phyloP scores from a whole-genome alignment of 1,139 yeast species.

The Yarrowia galli region DNA sequence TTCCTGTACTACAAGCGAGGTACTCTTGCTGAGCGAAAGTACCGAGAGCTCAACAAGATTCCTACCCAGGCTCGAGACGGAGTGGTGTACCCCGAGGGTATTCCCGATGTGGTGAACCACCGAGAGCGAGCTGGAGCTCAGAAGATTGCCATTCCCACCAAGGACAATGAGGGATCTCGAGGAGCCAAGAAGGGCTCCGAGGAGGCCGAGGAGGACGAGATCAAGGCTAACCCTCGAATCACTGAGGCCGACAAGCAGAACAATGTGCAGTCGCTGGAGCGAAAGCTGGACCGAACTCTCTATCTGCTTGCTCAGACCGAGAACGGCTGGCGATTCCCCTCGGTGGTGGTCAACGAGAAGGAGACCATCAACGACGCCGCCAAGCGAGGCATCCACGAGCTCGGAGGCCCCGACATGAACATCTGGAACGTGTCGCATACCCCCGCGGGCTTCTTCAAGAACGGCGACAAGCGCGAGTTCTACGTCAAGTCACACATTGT shows the following conservation, averaged over 20 bases:
- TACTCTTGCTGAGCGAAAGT: slow-evolving; percentile 84
- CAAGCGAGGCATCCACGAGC: slow-evolving; percentile 69
- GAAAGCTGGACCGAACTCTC: slow-evolving; percentile 79
- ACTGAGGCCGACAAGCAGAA: slow-evolving; percentile 77
- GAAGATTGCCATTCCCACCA: slow-evolving; percentile 71
- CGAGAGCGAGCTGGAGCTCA: slow-evolving; percentile 90
- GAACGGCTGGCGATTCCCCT: slow-evolving; percentile 78
- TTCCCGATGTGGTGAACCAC: slow-evolving; percentile 84
- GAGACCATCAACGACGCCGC: slow-evolving; percentile 75
- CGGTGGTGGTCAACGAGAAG: slow-evolving; percentile 57
- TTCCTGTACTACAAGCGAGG: slow-evolving; percentile 93
- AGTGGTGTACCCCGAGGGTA: slow-evolving; percentile 79
- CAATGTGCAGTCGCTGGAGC: slow-evolving; percentile 73
- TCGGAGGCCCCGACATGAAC: slow-evolving; percentile 80
- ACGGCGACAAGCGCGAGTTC: slow-evolving; percentile 58
- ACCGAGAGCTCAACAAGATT: slow-evolving; percentile 44
- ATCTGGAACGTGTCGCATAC: slow-evolving; percentile 89
- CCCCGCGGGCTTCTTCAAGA: slow-evolving; percentile 58
- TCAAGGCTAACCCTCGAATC: slow-evolving; percentile 72
- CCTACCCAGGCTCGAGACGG: slow-evolving; percentile 49
- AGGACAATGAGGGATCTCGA: slow-evolving; percentile 53
- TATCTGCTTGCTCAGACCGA: slow-evolving; percentile 68
- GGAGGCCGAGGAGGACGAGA: slow-evolving; percentile 55
- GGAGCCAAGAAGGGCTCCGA: slow-evolving; percentile 53
- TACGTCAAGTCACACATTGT: slow-evolving; percentile 86